Percentiles rank a stretch among this genome's conserved stretches.
phyloP scores from a whole-genome alignment of 352 stramenopile genomes.

The Globisporangium paroecandrum region DNA sequence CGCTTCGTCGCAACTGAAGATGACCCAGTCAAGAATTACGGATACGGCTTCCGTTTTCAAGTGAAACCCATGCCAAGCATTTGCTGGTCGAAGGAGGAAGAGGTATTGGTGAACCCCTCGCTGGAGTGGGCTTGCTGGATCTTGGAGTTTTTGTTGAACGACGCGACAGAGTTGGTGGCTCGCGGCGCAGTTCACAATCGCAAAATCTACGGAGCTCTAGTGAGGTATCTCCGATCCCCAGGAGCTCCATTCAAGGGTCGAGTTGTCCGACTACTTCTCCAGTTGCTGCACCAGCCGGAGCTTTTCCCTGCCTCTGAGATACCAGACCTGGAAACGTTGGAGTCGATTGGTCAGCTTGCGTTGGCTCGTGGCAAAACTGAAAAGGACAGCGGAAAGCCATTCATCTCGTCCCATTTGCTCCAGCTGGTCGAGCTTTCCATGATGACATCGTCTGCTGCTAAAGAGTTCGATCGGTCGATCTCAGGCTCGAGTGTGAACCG shows the following conservation, averaged over 20 bases:
- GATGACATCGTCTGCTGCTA: slow-evolving; percentile 39
- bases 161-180: slow-evolving; percentile 58
- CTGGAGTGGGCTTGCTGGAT: slow-evolving; percentile 87
- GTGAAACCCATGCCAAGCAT: slow-evolving; percentile 78
- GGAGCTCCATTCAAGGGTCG: slow-evolving; percentile 78
- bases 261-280: slow-evolving; percentile 70
- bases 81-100: slow-evolving; percentile 72
- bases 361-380: slow-evolving; percentile 56
- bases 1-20: slow-evolving; percentile 72
- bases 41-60: slow-evolving; percentile 83
- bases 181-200: slow-evolving; percentile 76
- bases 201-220: slow-evolving; percentile 76
- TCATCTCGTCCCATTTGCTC: slow-evolving; percentile 71
- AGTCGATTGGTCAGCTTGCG: slow-evolving; percentile 59
- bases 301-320: slow-evolving; percentile 54
- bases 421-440: slow-evolving; percentile 79
- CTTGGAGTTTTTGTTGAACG: slow-evolving; percentile 75
- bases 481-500: background rate
- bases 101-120: slow-evolving; percentile 71
- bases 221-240: slow-evolving; percentile 75
- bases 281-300: slow-evolving; percentile 63
- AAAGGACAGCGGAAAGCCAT: slow-evolving; percentile 55
- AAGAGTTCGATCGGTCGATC: slow-evolving; percentile 33
- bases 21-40: slow-evolving; percentile 48
- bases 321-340: slow-evolving; percentile 56